Base-by-base conservation (phyloP, 169 alveolate species). In the Eimeria falciformis region DNA sequence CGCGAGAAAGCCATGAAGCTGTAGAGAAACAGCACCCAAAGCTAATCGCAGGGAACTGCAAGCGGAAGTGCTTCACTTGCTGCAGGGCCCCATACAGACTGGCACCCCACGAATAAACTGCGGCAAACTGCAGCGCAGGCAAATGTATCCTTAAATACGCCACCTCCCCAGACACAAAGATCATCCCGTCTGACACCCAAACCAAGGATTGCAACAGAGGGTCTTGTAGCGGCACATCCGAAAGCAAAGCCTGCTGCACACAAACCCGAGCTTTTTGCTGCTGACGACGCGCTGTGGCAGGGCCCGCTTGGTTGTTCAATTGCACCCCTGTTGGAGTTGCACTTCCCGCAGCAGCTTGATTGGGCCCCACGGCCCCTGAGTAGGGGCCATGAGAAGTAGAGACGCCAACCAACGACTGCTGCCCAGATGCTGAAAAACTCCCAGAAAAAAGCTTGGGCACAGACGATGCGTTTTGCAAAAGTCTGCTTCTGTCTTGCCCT, bases 1-100 rank as follows among this genome's bases (percentile, higher is more conserved):
- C 75, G 18, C 79, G 87, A 23, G 50, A 27, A 46, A 53, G 47
- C 66, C 71, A 73, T 23, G 82, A 47, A n/a, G 93, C 93, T 27
- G 93, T 88, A 3, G 88, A 71, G 88, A 71, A 88, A 18, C 93
- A 88, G 46, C 93, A 88, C 33, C 93, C 79, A 43, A 88, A 88
- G 47, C 82, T 58, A 6, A 88, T 53, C 5, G 88, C 93, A 23
- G 93, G 93, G 29, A 40, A 73, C 81, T 69, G 82, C 81, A 77
- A 18, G 43, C 86, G 43, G 86, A 77, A 77, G 18, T 77, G 86
- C 47, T 77, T 77, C 23, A 77, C 47, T 68, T 77, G 86, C 69
- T 77, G 86, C 14, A 77, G 9, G 12, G 68, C 86, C 27, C 86
- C 86, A 47, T 46, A 77, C 69, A 77, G 47, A 0, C 86, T 55